Evolutionary conservation across 2,329 filamentous ascomycete species (phyloP).

Genomic region (Colletotrichum gloeosporioides): DNA sequence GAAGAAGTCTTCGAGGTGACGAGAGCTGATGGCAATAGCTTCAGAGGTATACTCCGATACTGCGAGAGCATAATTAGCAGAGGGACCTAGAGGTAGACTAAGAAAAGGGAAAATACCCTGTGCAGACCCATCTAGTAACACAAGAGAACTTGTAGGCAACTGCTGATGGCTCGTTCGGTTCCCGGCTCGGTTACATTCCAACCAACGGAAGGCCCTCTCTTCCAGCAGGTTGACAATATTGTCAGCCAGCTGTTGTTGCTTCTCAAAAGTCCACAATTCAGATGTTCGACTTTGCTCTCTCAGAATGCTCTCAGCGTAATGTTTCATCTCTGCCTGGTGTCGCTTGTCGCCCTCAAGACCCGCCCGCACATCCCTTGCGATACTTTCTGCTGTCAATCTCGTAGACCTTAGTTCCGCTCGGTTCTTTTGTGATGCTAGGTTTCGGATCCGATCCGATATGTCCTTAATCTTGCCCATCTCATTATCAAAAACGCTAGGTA

Average conservation of each 20-base stretch:
- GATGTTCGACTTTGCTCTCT: neutral
- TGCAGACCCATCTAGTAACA: too few species aligned
- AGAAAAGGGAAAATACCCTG: too few species aligned
- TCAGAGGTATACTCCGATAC: neutral
- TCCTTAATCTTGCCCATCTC: constrained; percentile 21
- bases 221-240: neutral
- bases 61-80: too few species aligned
- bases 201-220: neutral
- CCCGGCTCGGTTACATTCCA: neutral
- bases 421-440: constrained; percentile 5
- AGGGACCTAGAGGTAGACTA: too few species aligned
- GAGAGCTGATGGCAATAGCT: neutral
- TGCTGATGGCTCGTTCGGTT: too few species aligned
- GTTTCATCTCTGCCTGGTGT: neutral
- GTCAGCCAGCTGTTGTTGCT: neutral
- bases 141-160: too few species aligned
- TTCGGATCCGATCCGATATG: constrained; percentile 1
- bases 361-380: constrained; percentile 1
- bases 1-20: neutral
- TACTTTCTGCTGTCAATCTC: neutral
- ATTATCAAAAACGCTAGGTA: constrained; percentile 1
- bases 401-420: constrained; percentile 19
- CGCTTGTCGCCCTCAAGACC: constrained; percentile 11
- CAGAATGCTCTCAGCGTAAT: neutral
- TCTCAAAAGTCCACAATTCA: neutral